A percentile compares a stretch with the other conserved stretches of the same genome.
Conservation (phyloP, 1,284 basidiomycete species). For the Trichosporon coremiiforme region DNA sequence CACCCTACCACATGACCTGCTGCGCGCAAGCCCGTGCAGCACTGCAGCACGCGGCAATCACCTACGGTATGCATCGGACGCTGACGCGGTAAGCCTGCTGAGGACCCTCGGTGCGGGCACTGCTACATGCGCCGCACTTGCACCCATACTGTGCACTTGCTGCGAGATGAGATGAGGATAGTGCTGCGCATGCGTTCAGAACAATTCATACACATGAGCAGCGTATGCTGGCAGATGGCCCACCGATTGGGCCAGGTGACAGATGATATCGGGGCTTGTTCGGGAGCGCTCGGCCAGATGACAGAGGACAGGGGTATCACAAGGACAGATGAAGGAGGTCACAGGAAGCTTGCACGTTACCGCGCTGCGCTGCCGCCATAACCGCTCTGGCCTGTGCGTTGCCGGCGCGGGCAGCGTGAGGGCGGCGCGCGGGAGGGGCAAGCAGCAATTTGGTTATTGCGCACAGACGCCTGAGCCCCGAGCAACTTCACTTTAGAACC, state of each 20-base stretch:
- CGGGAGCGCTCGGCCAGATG: background rate
- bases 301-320: background rate
- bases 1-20: conserved; percentile 1
- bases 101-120: background rate
- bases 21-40: background rate
- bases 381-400: conserved; percentile 6
- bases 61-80: conserved; percentile 5
- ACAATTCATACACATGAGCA: background rate
- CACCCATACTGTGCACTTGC: too few relatives aligned
- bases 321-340: background rate
- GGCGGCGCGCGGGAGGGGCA: background rate
- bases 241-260: too few relatives aligned
- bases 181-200: background rate
- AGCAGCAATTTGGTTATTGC: background rate
- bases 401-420: background rate
- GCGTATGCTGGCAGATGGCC: too few relatives aligned
- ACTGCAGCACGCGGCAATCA: background rate
- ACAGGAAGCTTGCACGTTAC: background rate
- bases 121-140: background rate
- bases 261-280: background rate
- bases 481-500: background rate
- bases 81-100: background rate
- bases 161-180: background rate
- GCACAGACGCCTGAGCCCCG: conserved; percentile 4
- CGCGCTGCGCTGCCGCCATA: conserved; percentile 1